phyloP scores from a whole-genome alignment of 2,329 filamentous ascomycete genomes.

The Zymoseptoria tritici region DNA sequence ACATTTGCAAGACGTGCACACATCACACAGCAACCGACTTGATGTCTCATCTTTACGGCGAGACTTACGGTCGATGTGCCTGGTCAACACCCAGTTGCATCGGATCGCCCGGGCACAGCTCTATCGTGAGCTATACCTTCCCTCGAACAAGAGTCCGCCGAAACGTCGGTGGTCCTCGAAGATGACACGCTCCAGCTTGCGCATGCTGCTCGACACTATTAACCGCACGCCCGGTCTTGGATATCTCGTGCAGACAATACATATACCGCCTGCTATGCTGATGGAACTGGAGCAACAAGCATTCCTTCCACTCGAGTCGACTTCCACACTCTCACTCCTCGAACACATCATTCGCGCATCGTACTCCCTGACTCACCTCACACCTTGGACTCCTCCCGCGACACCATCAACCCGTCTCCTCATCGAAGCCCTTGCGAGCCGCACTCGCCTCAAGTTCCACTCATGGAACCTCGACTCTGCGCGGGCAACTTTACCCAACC shows the following conservation, averaged over 20 bases:
- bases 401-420: conserved; percentile 11
- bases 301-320: conserved; percentile 28
- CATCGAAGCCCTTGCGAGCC: conserved; percentile 47
- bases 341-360: conserved; percentile 53
- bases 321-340: conserved; percentile 45
- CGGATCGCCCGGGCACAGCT: conserved; percentile 43
- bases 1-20: conserved; percentile 43
- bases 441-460: conserved; percentile 47
- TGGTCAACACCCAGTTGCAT: conserved; percentile 52
- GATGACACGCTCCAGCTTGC: conserved; percentile 42
- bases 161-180: conserved; percentile 35
- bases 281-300: conserved; percentile 28
- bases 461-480: conserved; percentile 44
- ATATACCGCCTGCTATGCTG: conserved; percentile 43
- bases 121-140: conserved; percentile 35
- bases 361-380: conserved; percentile 48
- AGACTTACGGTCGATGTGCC: conserved; percentile 46
- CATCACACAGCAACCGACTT: conserved; percentile 22
- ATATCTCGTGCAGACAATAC: conserved; percentile 46
- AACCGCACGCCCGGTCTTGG: conserved; percentile 45
- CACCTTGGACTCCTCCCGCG: conserved; percentile 44
- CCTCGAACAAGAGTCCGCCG: conserved; percentile 30
- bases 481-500: conserved; percentile 27
- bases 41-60: conserved; percentile 49
- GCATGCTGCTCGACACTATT: conserved; percentile 48